A percentile compares a stretch with the other conserved stretches of the same genome.
Evolutionary conservation across 2,329 filamentous ascomycete genomes (phyloP).

Genomic region (Allantophomopsis cytisporea): DNA sequence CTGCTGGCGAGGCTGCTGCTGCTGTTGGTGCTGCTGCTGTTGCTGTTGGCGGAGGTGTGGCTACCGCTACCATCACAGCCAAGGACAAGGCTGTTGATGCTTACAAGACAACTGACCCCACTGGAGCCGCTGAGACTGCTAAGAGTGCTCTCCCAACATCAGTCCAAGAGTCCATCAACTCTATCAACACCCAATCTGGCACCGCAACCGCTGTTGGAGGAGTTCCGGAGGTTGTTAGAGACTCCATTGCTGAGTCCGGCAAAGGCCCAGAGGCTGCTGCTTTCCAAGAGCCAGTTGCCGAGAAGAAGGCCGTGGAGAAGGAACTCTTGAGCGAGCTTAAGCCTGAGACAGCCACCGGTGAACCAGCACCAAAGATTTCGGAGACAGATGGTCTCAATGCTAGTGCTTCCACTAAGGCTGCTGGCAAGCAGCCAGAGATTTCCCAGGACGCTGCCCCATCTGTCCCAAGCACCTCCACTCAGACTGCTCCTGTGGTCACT

Average conservation of each 20-base stretch:
- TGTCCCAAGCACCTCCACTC: constrained; percentile 10
- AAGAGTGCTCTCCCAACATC: constrained; percentile 14
- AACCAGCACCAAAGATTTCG: constrained; percentile 14
- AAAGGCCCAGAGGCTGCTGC: constrained; percentile 57
- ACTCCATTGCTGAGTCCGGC: constrained; percentile 43
- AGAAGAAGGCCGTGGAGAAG: constrained; percentile 62
- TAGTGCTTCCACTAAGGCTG: constrained; percentile 1
- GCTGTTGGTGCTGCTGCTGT: constrained; percentile 27
- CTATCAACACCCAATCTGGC: constrained; percentile 28
- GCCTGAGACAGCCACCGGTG: constrained; percentile 17
- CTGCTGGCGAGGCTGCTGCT: constrained; percentile 26
- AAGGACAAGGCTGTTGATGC: constrained; percentile 14
- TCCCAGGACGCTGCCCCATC: constrained; percentile 16
- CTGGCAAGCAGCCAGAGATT: constrained; percentile 2
- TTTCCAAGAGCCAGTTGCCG: constrained; percentile 53
- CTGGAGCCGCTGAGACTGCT: constrained; percentile 15
- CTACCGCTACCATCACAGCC: constrained; percentile 23
- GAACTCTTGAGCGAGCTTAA: constrained; percentile 58
- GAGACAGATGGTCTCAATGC: constrained; percentile 29
- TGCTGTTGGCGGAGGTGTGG: constrained; percentile 26
- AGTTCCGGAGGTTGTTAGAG: constrained; percentile 41
- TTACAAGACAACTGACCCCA: constrained; percentile 22
- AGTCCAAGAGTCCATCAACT: constrained; percentile 35
- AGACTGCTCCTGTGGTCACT: constrained; percentile 6
- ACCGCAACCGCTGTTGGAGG: constrained; percentile 30